Conservation (phyloP, 164 flowering plant genomes). For the Paratinospora sagittata region DNA sequence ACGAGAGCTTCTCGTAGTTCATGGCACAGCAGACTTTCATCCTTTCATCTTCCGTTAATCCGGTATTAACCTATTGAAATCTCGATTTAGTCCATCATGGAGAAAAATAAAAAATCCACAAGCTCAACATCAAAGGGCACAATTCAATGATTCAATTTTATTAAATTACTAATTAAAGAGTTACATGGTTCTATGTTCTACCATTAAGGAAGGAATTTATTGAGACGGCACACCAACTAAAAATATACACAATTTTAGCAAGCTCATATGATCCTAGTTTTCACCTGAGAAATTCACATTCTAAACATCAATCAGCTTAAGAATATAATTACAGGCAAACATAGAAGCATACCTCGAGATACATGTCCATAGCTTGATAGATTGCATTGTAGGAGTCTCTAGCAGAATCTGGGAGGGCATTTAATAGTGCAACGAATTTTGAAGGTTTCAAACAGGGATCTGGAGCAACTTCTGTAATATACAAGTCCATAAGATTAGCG, state of each 20-base stretch:
- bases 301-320: not conserved
- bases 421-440: slow-evolving; percentile 49
- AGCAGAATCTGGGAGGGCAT: slow-evolving; percentile 61
- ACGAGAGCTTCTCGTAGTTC: slow-evolving; percentile 56
- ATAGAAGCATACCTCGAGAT: slow-evolving; percentile 54
- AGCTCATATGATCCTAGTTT: not conserved
- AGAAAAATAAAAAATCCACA: not conserved
- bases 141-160: not conserved
- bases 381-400: slow-evolving; percentile 62
- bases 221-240: not conserved
- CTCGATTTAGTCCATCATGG: slow-evolving; percentile 7
- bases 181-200: not conserved
- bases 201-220: not conserved
- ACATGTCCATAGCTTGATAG: slow-evolving; percentile 60
- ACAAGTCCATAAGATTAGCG: slow-evolving; percentile 48
- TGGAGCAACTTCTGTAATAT: slow-evolving; percentile 69
- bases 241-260: not conserved
- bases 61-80: slow-evolving; percentile 47
- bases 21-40: slow-evolving; percentile 36
- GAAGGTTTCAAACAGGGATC: slow-evolving; percentile 58
- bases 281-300: not conserved
- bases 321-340: not conserved
- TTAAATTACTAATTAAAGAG: too few relatives aligned
- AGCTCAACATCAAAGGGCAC: not conserved
- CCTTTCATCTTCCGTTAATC: slow-evolving; percentile 47